phyloP scores from a whole-genome alignment of 768 basidiomycete genomes.

The Russula dissimulans region DNA sequence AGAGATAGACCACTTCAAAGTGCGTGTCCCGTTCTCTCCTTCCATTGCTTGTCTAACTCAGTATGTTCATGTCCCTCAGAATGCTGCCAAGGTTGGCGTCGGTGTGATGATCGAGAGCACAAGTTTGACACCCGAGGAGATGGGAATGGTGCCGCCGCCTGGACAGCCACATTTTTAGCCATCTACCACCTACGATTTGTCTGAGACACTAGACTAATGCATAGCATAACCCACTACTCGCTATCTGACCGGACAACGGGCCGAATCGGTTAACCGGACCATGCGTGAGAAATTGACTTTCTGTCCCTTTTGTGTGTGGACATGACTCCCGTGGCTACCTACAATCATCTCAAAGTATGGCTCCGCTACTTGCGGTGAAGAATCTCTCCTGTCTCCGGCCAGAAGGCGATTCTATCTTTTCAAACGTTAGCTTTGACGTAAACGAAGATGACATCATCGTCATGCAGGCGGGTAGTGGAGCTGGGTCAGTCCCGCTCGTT shows the following conservation, averaged over 20 bases:
- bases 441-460: slow-evolving; percentile 68
- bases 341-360: neutral
- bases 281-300: slow-evolving; percentile 7
- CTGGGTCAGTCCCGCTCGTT: slow-evolving; percentile 39
- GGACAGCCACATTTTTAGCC: slow-evolving; percentile 17
- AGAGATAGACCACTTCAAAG: slow-evolving; percentile 99
- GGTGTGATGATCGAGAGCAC: slow-evolving; percentile 97
- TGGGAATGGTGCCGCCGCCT: slow-evolving; percentile 36
- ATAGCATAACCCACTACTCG: neutral
- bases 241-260: neutral
- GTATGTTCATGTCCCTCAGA: slow-evolving; percentile 37
- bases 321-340: neutral
- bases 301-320: neutral
- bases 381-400: slow-evolving; percentile 42
- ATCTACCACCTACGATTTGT: neutral
- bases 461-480: slow-evolving; percentile 72
- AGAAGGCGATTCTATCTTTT: slow-evolving; percentile 44
- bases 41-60: neutral
- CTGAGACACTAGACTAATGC: slow-evolving; percentile 21
- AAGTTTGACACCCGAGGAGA: slow-evolving; percentile 73
- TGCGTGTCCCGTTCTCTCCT: slow-evolving; percentile 25
- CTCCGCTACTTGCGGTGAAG: slow-evolving; percentile 41
- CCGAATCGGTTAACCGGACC: neutral
- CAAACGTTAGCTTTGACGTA: slow-evolving; percentile 51
- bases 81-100: slow-evolving; percentile 87